Evolutionary conservation across 1,139 yeast species (phyloP), one percentile per base, ranked within the genome.

Genomic region (Petasospora fabianii): DNA sequence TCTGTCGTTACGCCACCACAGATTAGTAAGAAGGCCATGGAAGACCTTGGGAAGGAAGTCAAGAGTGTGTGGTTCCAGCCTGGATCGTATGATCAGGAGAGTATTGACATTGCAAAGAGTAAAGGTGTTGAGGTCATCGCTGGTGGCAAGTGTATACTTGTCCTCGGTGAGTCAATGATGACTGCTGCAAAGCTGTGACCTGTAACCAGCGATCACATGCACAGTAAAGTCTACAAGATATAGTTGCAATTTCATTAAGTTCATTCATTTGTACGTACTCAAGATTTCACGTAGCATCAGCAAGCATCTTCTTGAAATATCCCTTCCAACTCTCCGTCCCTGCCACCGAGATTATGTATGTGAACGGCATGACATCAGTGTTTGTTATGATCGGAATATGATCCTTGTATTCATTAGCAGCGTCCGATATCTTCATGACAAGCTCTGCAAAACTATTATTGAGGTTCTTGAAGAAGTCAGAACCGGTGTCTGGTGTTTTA

Each of bases 31-130:
- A 53, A 61, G 8, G 69, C 80, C 1, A 60, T 84, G 34, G 58
- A 67, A 73, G 34, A 55, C 7, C 49, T 65, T 41, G 56, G 59
- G 1, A 62, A 65, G 3, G 64, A 59, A 5, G 32, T 85, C 21
- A 73, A 73, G 49, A 80, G 82, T 1, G 64, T 84, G 21, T 85
- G 95, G 95, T 78, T 84, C 47, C 95, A 85, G 56, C 95, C 95
- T 0, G 95, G 95, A 0, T 73, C 86, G 26, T 83, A 73, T 48
- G 79, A 82, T 50, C 58, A 60, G 8, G 68, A 64, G n/a, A 80
- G 78, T 4, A 59, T 83, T 34, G 66, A 68, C 1, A 55, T 59
- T 8, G 77, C 77, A 1, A 54, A 60, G 28, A 55, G 53, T 7
- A 53, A 60, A 12, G 51, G 51, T 2, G 51, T 62, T 3, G 61